Conservation (phyloP, 176 grass and related monocot genomes). For the Zizania latifolia region DNA sequence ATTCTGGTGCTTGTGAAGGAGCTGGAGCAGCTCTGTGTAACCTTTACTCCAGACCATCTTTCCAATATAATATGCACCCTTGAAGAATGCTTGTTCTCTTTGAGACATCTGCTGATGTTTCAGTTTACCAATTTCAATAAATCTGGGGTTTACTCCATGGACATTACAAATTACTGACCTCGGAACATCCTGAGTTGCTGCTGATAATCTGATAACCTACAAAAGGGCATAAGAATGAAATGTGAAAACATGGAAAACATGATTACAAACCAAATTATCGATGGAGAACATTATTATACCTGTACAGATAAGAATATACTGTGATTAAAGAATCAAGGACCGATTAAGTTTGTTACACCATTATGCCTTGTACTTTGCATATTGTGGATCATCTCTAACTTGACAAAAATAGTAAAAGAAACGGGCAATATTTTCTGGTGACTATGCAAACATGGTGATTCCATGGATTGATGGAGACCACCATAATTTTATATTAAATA, state of each 20-base stretch:
- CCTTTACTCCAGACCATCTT: constrained; percentile 99
- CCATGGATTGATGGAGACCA: neutral
- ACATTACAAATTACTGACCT: constrained; percentile 93
- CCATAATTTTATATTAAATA: neutral
- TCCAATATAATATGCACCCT: constrained; percentile 95
- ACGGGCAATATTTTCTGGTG: neutral
- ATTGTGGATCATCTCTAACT: neutral
- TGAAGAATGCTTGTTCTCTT: constrained; percentile 55
- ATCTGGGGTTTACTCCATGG: constrained; percentile 96
- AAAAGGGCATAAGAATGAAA: constrained; percentile 19
- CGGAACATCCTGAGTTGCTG: constrained; percentile 81
- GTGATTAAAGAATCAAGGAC: neutral
- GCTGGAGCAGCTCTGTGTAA: constrained; percentile 74
- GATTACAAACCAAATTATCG: neutral
- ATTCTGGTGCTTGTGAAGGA: constrained; percentile 58
- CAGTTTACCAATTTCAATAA: constrained; percentile 72
- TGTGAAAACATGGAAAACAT: neutral
- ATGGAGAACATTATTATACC: neutral
- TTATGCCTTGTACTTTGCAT: neutral
- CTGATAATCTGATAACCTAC: constrained; percentile 91
- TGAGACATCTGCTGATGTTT: constrained; percentile 53
- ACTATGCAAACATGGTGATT: neutral
- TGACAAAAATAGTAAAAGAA: neutral
- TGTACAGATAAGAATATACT: neutral
- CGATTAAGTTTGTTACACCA: neutral